A percentile compares a stretch with the other conserved stretches of the same genome.
These are phyloP conservation scores for Colletotrichum siamense DNA, from an alignment of 2,329 filamentous ascomycete genomes.

Conservation along the genomic window DNA sequence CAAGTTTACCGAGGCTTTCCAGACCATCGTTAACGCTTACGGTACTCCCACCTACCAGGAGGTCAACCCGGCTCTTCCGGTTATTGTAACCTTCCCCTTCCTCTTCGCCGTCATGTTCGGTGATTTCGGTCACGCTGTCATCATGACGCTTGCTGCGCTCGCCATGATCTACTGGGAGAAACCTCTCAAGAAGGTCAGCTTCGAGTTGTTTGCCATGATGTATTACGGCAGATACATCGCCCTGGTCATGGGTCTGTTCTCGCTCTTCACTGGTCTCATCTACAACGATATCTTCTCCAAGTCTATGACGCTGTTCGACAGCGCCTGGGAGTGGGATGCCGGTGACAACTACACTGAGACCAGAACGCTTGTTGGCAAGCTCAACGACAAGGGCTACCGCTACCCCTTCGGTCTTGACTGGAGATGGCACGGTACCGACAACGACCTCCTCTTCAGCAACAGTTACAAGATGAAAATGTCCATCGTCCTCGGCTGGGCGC, in stretches of 20 bases:
- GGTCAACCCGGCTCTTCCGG: conserved; percentile 93
- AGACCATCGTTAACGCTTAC: conserved; percentile 98
- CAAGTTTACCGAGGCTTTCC: conserved; percentile 97
- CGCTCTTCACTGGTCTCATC: conserved; percentile 94
- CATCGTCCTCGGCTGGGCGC: conserved; percentile 94
- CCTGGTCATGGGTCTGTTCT: conserved; percentile 97
- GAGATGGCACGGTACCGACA: conserved; percentile 96
- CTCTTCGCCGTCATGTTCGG: conserved; percentile 99
- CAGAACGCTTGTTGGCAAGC: conserved; percentile 67
- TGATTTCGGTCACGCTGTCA: conserved; percentile 90
- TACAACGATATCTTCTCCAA: conserved; percentile 99
- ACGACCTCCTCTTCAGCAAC: conserved; percentile 94
- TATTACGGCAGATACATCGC: conserved; percentile 99
- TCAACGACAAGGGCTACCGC: conserved; percentile 75
- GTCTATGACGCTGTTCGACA: conserved; percentile 85
- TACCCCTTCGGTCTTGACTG: conserved; percentile 97
- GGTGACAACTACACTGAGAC: conserved; percentile 72
- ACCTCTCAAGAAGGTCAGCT: conserved; percentile 86
- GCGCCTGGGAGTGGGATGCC: conserved; percentile 82
- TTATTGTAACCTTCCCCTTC: conserved; percentile 98
- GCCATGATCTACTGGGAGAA: conserved; percentile 99
- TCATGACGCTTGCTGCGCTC: conserved; percentile 83
- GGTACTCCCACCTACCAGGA: conserved; percentile 97
- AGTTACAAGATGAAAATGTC: conserved; percentile 99
- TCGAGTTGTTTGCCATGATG: conserved; percentile 97